Conservation (phyloP, 2,329 filamentous ascomycete genomes). For the Clarireedia monteithiana region DNA sequence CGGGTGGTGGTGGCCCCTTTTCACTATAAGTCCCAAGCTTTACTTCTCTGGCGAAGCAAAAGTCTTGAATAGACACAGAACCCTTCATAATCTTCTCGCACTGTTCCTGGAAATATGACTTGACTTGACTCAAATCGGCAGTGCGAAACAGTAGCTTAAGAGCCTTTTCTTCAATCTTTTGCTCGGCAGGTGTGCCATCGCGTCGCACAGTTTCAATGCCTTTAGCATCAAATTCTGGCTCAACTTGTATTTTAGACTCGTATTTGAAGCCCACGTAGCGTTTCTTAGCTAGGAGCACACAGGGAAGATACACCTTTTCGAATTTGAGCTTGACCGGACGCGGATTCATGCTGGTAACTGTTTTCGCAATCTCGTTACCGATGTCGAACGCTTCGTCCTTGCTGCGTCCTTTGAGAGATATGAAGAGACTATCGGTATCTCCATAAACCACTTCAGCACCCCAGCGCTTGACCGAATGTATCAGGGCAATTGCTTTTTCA, state of each 20-base stretch:
- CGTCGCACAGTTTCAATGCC: constrained; percentile 95
- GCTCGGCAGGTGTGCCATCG: constrained; percentile 89
- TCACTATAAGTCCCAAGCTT: constrained; percentile 83
- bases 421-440: constrained; percentile 91
- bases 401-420: constrained; percentile 81
- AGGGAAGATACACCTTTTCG: constrained; percentile 96
- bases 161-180: constrained; percentile 92
- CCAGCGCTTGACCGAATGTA: constrained; percentile 83
- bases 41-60: constrained; percentile 91
- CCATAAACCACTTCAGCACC: constrained; percentile 96
- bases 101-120: constrained; percentile 81
- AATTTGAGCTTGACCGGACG: constrained; percentile 93
- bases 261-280: constrained; percentile 98
- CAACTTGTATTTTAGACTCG: constrained; percentile 64
- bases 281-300: constrained; percentile 90
- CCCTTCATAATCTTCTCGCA: constrained; percentile 90
- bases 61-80: constrained; percentile 83
- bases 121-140: constrained; percentile 80
- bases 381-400: constrained; percentile 85
- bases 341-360: constrained; percentile 84
- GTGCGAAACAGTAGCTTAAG: constrained; percentile 86
- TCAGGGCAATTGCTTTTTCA: constrained; percentile 85
- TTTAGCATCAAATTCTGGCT: constrained; percentile 93
- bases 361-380: constrained; percentile 82
- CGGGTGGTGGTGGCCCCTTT: constrained; percentile 71